Evolutionary conservation across 2,329 filamentous ascomycete species (phyloP).

Genomic region (Orbilia ellipsospora): DNA sequence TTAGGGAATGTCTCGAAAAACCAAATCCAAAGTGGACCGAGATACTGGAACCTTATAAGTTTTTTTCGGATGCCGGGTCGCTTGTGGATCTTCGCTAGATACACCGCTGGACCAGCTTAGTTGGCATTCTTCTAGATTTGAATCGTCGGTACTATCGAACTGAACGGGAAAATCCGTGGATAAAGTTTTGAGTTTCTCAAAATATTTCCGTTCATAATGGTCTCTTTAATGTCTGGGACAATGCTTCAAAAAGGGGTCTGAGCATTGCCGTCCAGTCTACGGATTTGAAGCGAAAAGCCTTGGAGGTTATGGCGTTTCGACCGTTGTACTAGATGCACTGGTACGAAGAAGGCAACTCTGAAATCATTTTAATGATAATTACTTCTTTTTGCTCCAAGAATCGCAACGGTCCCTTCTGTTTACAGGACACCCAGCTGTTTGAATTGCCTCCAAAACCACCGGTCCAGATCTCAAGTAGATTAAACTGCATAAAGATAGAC

Average conservation of each 20-base stretch:
- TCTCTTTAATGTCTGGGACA: background rate
- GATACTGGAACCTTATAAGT: background rate
- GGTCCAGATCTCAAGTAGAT: conserved; percentile 29
- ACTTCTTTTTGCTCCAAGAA: conserved; percentile 16
- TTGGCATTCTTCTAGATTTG: too few species aligned
- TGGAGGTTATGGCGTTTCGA: conserved; percentile 1
- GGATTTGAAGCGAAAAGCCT: conserved; percentile 35
- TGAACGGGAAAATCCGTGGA: too few species aligned
- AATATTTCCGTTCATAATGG: background rate
- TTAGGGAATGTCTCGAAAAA: conserved; percentile 36
- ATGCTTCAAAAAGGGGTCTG: conserved; percentile 29
- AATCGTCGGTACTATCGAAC: too few species aligned
- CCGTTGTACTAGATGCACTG: conserved; percentile 13
- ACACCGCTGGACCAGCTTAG: too few species aligned
- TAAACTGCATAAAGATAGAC: conserved; percentile 23
- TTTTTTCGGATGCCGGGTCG: too few species aligned
- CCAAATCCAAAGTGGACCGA: conserved; percentile 18
- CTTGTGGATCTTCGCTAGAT: too few species aligned
- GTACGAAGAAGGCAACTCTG: conserved; percentile 21
- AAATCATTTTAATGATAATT: conserved; percentile 36
- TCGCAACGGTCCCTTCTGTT: conserved; percentile 7
- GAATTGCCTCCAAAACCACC: conserved; percentile 23
- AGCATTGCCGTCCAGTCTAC: conserved; percentile 15
- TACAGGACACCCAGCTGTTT: background rate
- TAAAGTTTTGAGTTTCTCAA: too few species aligned